Conservation (phyloP, 148 eudicot species). For the Oxyria digyna region DNA sequence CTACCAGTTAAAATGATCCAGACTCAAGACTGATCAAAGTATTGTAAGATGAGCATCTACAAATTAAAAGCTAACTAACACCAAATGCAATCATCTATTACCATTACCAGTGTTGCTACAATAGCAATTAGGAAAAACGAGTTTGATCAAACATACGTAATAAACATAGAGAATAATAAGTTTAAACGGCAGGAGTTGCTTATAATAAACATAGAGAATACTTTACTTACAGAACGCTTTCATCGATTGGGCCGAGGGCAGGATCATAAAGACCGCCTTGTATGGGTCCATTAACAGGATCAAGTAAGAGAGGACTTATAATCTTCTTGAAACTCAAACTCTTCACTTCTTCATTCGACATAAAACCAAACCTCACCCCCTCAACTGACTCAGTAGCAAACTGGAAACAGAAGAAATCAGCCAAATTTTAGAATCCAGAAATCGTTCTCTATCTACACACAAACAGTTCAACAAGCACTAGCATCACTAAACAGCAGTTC, state of each 20-base stretch:
- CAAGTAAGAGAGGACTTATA: slow-evolving; percentile 45
- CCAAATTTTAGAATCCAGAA: background rate
- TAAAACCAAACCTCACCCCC: slow-evolving; percentile 58
- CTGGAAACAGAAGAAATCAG: slow-evolving; percentile 16
- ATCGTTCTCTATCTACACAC: background rate
- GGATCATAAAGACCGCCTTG: slow-evolving; percentile 85
- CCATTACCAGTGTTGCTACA: background rate
- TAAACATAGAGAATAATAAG: background rate
- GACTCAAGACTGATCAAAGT: background rate
- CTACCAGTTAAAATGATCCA: background rate
- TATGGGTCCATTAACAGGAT: slow-evolving; percentile 26
- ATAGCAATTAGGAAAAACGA: background rate
- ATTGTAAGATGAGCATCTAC: background rate
- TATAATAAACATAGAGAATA: background rate
- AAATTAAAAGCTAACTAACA: background rate
- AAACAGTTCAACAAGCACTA: background rate
- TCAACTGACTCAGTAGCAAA: slow-evolving; percentile 47
- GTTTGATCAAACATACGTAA: background rate
- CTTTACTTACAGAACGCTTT: slow-evolving; percentile 30
- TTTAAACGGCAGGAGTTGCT: background rate
- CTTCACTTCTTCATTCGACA: slow-evolving; percentile 61
- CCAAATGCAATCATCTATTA: background rate
- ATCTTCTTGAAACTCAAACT: slow-evolving; percentile 50
- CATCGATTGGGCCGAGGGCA: slow-evolving; percentile 58
- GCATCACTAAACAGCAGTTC: background rate